Conservation (phyloP, 805 yeast genomes). For the Metschnikowia gelsemii region DNA sequence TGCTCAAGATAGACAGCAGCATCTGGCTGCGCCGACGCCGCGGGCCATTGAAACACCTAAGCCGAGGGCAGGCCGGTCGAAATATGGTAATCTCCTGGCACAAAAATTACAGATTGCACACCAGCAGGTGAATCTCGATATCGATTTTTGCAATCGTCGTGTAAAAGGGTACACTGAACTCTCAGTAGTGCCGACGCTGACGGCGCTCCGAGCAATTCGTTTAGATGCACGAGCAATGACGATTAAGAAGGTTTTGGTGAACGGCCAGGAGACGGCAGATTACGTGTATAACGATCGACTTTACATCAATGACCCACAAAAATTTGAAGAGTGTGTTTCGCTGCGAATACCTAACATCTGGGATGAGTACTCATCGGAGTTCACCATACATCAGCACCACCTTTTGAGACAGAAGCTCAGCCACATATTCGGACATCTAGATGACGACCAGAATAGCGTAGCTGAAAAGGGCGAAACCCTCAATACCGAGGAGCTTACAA, state of each 20-base stretch:
- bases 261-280: constrained; percentile 50
- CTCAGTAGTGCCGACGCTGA: constrained; percentile 69
- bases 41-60: constrained; percentile 16
- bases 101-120: constrained; percentile 74
- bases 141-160: constrained; percentile 62
- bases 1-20: constrained; percentile 13
- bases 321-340: constrained; percentile 28
- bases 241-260: constrained; percentile 63
- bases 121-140: constrained; percentile 77
- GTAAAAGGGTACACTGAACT: constrained; percentile 79
- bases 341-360: constrained; percentile 31
- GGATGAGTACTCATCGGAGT: constrained; percentile 43
- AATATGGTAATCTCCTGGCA: constrained; percentile 24
- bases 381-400: constrained; percentile 57
- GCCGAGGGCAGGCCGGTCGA: constrained; percentile 10
- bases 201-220: constrained; percentile 54
- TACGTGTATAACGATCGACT: constrained; percentile 58
- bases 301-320: constrained; percentile 35
- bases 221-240: constrained; percentile 79
- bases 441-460: constrained; percentile 26
- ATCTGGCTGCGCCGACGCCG: constrained; percentile 22
- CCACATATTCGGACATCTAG: constrained; percentile 51
- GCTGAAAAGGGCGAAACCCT: constrained; percentile 21
- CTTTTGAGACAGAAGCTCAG: constrained; percentile 52
- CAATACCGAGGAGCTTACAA: constrained; percentile 62